Conservation (phyloP, 768 basidiomycete species). For the Xerocomellus intermedius region DNA sequence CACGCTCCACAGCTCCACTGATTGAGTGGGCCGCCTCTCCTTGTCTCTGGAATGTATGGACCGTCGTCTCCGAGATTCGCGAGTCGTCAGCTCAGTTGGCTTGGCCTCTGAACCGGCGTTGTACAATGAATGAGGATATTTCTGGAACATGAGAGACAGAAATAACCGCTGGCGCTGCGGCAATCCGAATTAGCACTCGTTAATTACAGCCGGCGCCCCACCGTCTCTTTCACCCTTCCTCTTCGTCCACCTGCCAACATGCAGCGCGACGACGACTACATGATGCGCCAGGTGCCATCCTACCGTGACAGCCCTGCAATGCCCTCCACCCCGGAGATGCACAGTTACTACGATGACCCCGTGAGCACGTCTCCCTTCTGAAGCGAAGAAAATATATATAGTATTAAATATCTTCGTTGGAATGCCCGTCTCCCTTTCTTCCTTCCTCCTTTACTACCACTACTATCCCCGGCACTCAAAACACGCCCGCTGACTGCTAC, state of each 20-base stretch:
- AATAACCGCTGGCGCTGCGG: no score
- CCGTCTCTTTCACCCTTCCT: background rate
- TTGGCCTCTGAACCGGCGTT: no score
- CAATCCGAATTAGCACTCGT: background rate
- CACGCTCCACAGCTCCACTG: no score
- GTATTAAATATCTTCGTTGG: conserved; percentile 1
- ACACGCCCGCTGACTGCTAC: conserved; percentile 21
- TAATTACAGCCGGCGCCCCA: no score
- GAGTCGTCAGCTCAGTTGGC: no score
- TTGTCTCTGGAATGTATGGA: no score
- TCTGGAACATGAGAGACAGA: no score
- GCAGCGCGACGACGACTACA: conserved; percentile 24
- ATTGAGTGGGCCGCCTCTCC: no score
- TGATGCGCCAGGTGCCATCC: conserved; percentile 26
- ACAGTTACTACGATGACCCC: conserved; percentile 31
- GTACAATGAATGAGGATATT: no score
- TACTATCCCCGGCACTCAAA: background rate
- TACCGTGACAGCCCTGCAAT: conserved; percentile 20
- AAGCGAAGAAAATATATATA: conserved; percentile 1
- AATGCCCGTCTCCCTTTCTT: background rate
- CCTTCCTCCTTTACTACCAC: background rate
- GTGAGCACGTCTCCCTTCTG: conserved; percentile 7
- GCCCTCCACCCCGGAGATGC: conserved; percentile 24
- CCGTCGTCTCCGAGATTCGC: no score
- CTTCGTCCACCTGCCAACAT: conserved; percentile 1